phyloP scores from a whole-genome alignment of 2,329 filamentous ascomycete genomes.

The Penicillium verrucosum region DNA sequence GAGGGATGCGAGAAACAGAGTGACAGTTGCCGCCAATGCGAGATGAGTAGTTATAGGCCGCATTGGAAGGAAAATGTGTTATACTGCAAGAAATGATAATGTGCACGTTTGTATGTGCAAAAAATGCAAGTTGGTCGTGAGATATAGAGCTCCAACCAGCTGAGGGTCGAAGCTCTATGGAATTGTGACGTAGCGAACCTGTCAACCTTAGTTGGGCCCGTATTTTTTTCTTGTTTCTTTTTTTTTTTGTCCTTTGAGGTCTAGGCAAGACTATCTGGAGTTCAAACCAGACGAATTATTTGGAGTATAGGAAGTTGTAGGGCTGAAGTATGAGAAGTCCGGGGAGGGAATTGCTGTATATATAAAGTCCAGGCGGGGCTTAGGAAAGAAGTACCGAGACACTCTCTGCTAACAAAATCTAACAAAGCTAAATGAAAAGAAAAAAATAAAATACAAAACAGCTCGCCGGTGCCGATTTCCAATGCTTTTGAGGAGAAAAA shows the following conservation, averaged over 20 bases:
- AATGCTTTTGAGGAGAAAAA: slow-evolving; percentile 13
- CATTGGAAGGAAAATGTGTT: slow-evolving; percentile 19
- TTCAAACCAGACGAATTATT: not conserved
- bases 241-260: not conserved
- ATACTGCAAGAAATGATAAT: not conserved
- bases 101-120: slow-evolving; percentile 5
- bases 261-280: not conserved
- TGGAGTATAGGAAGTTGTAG: slow-evolving; percentile 10
- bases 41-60: slow-evolving; percentile 23
- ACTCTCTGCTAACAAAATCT: not conserved
- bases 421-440: not conserved
- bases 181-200: slow-evolving; percentile 26
- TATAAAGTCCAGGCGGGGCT: slow-evolving; percentile 13
- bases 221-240: not conserved
- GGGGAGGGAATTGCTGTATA: slow-evolving; percentile 7
- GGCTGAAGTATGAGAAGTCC: slow-evolving; percentile 21
- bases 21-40: slow-evolving; percentile 26
- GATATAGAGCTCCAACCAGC: slow-evolving; percentile 15
- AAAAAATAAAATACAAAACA: slow-evolving; percentile 4
- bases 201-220: slow-evolving; percentile 5
- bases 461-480: slow-evolving; percentile 15
- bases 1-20: slow-evolving; percentile 25
- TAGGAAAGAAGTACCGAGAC: not conserved
- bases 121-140: not conserved
- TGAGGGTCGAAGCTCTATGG: slow-evolving; percentile 17